Percentiles rank a stretch among this genome's conserved stretches.
phyloP scores from a whole-genome alignment of 768 basidiomycete genomes.

The Lactarius psammicola region DNA sequence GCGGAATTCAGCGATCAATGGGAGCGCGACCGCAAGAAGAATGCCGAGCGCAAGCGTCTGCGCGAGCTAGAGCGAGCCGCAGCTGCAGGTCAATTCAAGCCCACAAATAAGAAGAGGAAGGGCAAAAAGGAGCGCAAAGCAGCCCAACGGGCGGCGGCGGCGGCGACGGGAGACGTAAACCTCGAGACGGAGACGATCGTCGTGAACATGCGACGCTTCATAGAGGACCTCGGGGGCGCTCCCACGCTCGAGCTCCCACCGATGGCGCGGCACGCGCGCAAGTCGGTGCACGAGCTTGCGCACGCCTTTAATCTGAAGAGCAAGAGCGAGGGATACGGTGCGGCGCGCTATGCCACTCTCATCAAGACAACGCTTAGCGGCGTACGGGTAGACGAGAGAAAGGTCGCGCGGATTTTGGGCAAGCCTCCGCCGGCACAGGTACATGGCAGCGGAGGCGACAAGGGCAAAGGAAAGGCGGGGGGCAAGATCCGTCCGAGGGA shows the following conservation, averaged over 20 bases:
- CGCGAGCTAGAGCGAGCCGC: constrained; percentile 54
- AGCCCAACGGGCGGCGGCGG: constrained; percentile 32
- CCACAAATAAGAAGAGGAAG: constrained; percentile 57
- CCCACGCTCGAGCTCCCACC: constrained; percentile 66
- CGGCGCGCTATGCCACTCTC: constrained; percentile 73
- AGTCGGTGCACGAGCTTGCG: constrained; percentile 76
- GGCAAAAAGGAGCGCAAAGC: constrained; percentile 66
- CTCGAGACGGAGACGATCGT: constrained; percentile 51
- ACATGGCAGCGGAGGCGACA: too few species aligned
- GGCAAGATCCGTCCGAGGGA: too few species aligned
- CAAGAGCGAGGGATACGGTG: constrained; percentile 67
- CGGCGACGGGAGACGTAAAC: constrained; percentile 48
- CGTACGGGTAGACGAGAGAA: constrained; percentile 41
- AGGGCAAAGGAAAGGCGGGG: too few species aligned
- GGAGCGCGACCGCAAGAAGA: constrained; percentile 80
- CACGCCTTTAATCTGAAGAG: constrained; percentile 74
- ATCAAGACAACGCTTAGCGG: constrained; percentile 63
- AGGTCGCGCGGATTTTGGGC: too few species aligned
- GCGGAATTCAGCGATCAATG: constrained; percentile 63
- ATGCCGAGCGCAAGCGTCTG: constrained; percentile 69
- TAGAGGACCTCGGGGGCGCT: constrained; percentile 51
- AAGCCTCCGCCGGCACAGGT: too few species aligned
- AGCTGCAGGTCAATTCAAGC: constrained; percentile 51
- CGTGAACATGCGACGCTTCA: constrained; percentile 65
- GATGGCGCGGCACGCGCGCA: constrained; percentile 68